These are phyloP conservation scores for Kwoniella pini DNA, from an alignment of 768 basidiomycete species.

Conservation along the genomic window DNA sequence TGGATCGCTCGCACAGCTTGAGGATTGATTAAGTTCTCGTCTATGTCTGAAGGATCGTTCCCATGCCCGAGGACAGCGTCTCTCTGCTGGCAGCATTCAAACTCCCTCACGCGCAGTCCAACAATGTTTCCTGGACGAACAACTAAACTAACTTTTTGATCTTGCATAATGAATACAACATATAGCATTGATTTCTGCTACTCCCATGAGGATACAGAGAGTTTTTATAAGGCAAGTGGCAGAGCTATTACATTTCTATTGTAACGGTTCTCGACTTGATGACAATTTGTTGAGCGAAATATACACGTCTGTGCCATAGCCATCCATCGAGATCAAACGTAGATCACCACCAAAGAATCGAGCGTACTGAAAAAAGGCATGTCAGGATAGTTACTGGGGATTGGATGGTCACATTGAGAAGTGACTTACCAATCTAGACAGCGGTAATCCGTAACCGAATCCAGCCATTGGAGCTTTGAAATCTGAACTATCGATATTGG, in stretches of 20 bases:
- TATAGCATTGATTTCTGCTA: too few species aligned
- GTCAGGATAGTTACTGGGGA: neutral
- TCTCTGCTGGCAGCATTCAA: too few species aligned
- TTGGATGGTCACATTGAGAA: neutral
- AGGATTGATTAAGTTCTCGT: too few species aligned
- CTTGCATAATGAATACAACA: too few species aligned
- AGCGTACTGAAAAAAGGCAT: conserved; percentile 66
- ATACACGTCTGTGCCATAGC: conserved; percentile 57
- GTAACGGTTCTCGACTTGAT: conserved; percentile 35
- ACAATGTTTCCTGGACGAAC: too few species aligned
- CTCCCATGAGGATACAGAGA: too few species aligned
- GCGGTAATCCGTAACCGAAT: conserved; percentile 79
- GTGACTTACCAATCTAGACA: conserved; percentile 76
- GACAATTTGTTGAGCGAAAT: conserved; percentile 50
- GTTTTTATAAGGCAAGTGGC: too few species aligned
- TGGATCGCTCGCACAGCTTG: too few species aligned
- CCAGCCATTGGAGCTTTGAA: conserved; percentile 99
- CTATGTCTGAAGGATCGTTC: too few species aligned
- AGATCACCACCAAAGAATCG: conserved; percentile 86
- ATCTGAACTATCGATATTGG: conserved; percentile 61
- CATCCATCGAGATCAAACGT: conserved; percentile 94
- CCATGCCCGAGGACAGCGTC: too few species aligned
- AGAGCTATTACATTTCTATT: conserved; percentile 5
- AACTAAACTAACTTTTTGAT: too few species aligned
- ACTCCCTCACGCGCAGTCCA: too few species aligned